phyloP scores from a whole-genome alignment of 2,329 filamentous ascomycete genomes.

The Colletotrichum nymphaeae region DNA sequence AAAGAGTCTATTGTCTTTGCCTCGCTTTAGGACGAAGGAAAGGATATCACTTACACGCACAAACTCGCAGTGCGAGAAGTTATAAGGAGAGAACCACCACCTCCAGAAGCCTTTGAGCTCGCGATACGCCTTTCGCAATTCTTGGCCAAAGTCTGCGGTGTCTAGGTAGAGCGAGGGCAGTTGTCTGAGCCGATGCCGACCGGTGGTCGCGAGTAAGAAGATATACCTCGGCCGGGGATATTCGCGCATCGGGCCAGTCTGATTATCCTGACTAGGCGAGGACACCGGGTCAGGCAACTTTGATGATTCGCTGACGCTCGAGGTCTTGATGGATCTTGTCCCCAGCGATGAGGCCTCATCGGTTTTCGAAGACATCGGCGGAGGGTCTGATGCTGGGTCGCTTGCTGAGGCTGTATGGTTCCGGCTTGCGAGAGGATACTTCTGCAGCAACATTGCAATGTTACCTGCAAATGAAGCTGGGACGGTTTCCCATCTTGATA shows the following conservation, averaged over 20 bases:
- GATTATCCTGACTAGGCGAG: not conserved
- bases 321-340: not conserved
- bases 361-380: no score
- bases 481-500: not conserved
- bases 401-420: not conserved
- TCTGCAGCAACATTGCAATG: not conserved
- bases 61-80: constrained; percentile 6
- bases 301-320: not conserved
- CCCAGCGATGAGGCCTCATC: not conserved
- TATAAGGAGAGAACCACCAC: not conserved
- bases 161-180: not conserved
- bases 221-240: not conserved
- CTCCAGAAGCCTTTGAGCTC: constrained; percentile 10
- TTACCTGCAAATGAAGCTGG: not conserved
- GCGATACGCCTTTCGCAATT: not conserved
- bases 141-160: not conserved
- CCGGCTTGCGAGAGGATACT: not conserved
- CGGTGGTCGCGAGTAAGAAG: not conserved
- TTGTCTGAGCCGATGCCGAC: not conserved
- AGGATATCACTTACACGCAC: not conserved
- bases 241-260: not conserved
- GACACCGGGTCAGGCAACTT: not conserved
- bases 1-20: not conserved
- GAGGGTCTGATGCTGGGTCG: not conserved
- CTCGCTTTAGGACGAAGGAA: not conserved